Percentiles rank a stretch among this genome's conserved stretches.
These are phyloP conservation scores for Solanum corneliomulleri DNA, from an alignment of 257 asterid genomes.

Conservation along the genomic window DNA sequence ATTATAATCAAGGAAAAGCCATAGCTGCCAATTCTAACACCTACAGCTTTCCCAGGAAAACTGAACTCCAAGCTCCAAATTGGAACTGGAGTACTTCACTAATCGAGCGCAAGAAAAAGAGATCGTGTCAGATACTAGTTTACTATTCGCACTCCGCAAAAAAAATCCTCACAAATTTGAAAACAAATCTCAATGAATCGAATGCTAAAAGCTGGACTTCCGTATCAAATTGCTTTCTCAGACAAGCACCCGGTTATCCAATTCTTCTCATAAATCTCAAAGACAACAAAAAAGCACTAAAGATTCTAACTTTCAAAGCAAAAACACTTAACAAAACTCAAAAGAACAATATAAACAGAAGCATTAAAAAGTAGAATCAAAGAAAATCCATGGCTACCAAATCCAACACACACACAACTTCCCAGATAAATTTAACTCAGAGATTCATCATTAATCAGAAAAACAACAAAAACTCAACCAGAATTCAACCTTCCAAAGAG, in stretches of 20 bases:
- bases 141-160: neutral
- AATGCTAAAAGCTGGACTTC: conserved; percentile 66
- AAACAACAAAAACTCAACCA: neutral
- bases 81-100: neutral
- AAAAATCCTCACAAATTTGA: neutral
- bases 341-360: neutral
- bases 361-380: neutral
- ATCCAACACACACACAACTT: conserved; percentile 39
- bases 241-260: conserved; percentile 15
- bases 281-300: neutral
- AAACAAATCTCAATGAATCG: conserved; percentile 49
- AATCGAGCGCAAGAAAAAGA: neutral
- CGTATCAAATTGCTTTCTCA: conserved; percentile 85
- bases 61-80: neutral
- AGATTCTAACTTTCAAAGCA: neutral
- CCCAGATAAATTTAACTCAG: conserved; percentile 30
- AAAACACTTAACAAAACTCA: neutral
- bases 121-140: neutral
- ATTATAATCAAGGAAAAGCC: neutral
- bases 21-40: conserved; percentile 49
- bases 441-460: neutral
- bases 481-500: neutral
- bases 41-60: conserved; percentile 70
- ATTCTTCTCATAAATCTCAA: neutral
- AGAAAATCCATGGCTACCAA: conserved; percentile 17